Evolutionary conservation across 441 rosid species (phyloP).

Genomic region (Euphorbia celastroides): DNA sequence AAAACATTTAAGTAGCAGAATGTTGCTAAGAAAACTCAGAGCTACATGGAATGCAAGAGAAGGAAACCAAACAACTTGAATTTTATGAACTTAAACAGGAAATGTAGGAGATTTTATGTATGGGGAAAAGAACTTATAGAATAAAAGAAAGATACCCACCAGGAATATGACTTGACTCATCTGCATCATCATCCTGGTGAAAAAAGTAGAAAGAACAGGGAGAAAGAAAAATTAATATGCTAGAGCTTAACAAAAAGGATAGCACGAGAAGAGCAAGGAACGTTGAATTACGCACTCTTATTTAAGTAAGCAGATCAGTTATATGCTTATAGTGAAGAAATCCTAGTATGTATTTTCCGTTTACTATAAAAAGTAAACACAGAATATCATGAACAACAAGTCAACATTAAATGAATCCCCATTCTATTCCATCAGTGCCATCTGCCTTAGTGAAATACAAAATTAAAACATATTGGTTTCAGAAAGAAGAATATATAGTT

Average conservation of each 20-base stretch:
- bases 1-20: constrained; percentile 23
- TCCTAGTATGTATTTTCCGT: not conserved
- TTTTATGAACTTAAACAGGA: constrained; percentile 14
- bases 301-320: not conserved
- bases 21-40: not conserved
- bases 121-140: not conserved
- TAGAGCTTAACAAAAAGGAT: not conserved
- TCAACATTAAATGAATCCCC: not conserved
- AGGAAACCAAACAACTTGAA: not conserved
- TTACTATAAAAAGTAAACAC: not conserved
- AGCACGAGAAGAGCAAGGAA: not conserved
- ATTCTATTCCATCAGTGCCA: not conserved
- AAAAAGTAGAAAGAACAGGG: constrained; percentile 5
- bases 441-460: not conserved
- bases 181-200: constrained; percentile 44
- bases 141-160: constrained; percentile 32
- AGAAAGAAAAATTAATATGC: constrained; percentile 9
- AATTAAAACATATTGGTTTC: not conserved
- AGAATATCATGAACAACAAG: not conserved
- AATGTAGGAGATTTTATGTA: constrained; percentile 12
- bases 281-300: not conserved
- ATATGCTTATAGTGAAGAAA: not conserved
- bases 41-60: not conserved
- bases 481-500: not conserved
- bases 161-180: constrained; percentile 42